Conservation (phyloP, 139 green algal genomes). For the Picochlorum sp. region DNA sequence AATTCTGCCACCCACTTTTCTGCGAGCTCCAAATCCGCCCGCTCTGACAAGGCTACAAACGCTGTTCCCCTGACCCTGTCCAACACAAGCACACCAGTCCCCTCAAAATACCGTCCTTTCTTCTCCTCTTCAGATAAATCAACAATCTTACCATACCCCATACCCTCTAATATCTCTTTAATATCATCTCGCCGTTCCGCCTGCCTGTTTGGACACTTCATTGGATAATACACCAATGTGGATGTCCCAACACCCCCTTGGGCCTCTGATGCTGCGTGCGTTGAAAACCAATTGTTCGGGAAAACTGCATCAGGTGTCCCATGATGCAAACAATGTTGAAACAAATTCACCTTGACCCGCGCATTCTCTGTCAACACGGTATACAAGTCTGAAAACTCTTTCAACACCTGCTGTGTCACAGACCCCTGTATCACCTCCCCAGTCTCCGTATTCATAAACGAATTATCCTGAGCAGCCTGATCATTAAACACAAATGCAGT, state of each 20-base stretch:
- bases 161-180: conserved; percentile 38
- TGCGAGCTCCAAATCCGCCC: conserved; percentile 60
- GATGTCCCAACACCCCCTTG: conserved; percentile 33
- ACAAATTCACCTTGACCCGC: conserved; percentile 38
- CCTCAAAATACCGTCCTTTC: conserved; percentile 62
- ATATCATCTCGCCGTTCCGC: conserved; percentile 72
- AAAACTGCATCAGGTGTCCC: conserved; percentile 90
- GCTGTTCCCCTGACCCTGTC: conserved; percentile 82
- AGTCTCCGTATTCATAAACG: conserved; percentile 68
- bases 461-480: conserved; percentile 83
- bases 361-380: conserved; percentile 68
- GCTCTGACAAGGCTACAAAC: conserved; percentile 79
- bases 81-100: conserved; percentile 83
- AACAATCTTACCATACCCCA: conserved; percentile 49
- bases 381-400: conserved; percentile 71
- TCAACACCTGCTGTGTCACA: conserved; percentile 43
- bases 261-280: conserved; percentile 42
- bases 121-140: conserved; percentile 57
- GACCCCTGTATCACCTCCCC: conserved; percentile 3
- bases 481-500: conserved; percentile 93
- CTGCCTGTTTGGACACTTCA: conserved; percentile 80
- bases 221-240: conserved; percentile 86
- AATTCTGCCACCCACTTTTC: conserved; percentile 49
- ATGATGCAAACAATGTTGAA: conserved; percentile 64
- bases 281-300: conserved; percentile 96